Evolutionary conservation across 2,329 filamentous ascomycete species (phyloP).

Genomic region (Paradendryphiella salina): DNA sequence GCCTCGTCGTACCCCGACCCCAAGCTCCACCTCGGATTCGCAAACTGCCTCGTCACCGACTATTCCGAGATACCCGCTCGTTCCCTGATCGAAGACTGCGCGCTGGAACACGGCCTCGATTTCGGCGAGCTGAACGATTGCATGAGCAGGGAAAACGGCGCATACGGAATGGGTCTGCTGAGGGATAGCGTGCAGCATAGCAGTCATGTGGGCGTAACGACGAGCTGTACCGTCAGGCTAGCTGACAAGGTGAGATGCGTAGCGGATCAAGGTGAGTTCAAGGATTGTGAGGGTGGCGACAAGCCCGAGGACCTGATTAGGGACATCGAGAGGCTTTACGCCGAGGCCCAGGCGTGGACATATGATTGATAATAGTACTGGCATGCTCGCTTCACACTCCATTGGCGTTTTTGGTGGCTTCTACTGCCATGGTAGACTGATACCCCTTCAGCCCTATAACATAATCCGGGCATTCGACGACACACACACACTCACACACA

Average conservation of each 20-base stretch:
- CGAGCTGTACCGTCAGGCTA: constrained; percentile 61
- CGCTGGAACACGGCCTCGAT: constrained; percentile 86
- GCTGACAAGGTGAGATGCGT: constrained; percentile 82
- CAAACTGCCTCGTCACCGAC: constrained; percentile 80
- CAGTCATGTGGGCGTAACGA: constrained; percentile 52
- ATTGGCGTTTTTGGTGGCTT: background rate
- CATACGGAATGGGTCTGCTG: constrained; percentile 68
- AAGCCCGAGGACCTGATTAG: constrained; percentile 72
- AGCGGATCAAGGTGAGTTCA: constrained; percentile 77
- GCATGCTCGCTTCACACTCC: background rate
- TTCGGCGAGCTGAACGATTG: constrained; percentile 82
- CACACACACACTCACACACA: constrained; percentile 1
- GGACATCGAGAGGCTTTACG: constrained; percentile 73
- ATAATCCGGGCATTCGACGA: background rate
- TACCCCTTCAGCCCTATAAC: constrained; percentile 2
- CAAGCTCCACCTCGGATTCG: constrained; percentile 88
- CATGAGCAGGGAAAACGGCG: constrained; percentile 74
- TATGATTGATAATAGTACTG: constrained; percentile 12
- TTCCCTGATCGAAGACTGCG: constrained; percentile 81
- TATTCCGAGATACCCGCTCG: constrained; percentile 78
- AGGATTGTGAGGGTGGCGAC: constrained; percentile 70
- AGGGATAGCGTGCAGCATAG: constrained; percentile 68
- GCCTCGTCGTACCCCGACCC: constrained; percentile 79
- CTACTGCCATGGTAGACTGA: constrained; percentile 2
- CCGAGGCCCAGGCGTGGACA: constrained; percentile 37